Percentiles rank a stretch among this genome's conserved stretches.
These are phyloP conservation scores for Hylodesmum podocarpum DNA, from an alignment of 306 rosid species.

Conservation along the genomic window DNA sequence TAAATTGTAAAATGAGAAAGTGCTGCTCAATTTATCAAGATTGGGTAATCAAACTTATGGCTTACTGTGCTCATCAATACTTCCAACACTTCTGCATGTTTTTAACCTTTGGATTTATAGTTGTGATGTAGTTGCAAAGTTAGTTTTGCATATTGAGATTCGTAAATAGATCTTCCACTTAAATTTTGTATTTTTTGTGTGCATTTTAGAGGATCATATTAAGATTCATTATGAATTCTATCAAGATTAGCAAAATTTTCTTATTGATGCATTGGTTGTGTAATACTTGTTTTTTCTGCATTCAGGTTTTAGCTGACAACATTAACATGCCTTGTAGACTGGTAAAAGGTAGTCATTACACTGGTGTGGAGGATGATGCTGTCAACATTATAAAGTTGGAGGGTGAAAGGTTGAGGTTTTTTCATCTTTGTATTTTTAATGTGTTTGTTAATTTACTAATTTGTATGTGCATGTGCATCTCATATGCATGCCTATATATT, in stretches of 20 bases:
- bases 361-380: constrained; percentile 98
- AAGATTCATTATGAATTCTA: background rate
- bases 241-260: constrained; percentile 9
- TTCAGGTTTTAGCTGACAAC: constrained; percentile 91
- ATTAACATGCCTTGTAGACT: constrained; percentile 98
- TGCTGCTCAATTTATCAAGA: background rate
- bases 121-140: background rate
- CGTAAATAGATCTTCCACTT: background rate
- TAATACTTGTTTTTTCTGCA: constrained; percentile 32
- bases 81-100: background rate
- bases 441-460: constrained; percentile 17
- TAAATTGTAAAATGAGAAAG: background rate
- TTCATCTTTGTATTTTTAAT: constrained; percentile 24
- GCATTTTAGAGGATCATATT: constrained; percentile 15
- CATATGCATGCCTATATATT: background rate
- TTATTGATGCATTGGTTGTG: constrained; percentile 12
- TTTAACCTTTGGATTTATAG: background rate
- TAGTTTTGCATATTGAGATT: constrained; percentile 28
- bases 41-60: background rate
- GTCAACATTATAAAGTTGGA: constrained; percentile 89
- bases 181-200: constrained; percentile 2
- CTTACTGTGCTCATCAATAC: background rate
- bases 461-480: background rate
- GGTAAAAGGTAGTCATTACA: constrained; percentile 94
- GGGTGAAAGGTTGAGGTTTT: constrained; percentile 75